Conservation (phyloP, 1,139 yeast genomes). For the Taphrina communis region DNA sequence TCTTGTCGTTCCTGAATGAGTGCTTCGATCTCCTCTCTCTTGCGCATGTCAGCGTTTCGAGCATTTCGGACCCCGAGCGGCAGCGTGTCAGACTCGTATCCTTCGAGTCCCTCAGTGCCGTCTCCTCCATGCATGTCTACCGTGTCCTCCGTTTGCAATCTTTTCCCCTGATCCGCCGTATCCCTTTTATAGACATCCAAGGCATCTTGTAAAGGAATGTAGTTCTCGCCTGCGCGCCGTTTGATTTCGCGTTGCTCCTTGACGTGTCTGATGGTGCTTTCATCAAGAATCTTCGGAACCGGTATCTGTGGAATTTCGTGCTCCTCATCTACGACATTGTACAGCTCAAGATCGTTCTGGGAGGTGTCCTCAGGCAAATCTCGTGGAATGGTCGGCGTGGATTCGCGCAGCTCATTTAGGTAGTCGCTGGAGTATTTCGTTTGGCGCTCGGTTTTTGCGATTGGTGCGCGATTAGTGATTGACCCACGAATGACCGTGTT, state of each 20-base stretch:
- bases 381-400: slow-evolving; percentile 20
- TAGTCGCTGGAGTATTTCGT: slow-evolving; percentile 21
- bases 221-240: slow-evolving; percentile 19
- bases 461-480: background rate
- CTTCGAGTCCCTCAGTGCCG: slow-evolving; percentile 17
- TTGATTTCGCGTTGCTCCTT: slow-evolving; percentile 15
- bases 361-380: too few species aligned
- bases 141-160: slow-evolving; percentile 18
- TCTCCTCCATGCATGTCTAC: slow-evolving; percentile 23
- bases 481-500: background rate
- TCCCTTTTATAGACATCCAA: background rate
- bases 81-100: slow-evolving; percentile 11
- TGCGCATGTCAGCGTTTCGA: background rate
- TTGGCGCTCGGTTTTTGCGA: background rate
- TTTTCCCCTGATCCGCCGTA: background rate
- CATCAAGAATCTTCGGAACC: background rate
- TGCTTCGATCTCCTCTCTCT: background rate
- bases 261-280: slow-evolving; percentile 12
- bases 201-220: slow-evolving; percentile 18
- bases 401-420: slow-evolving; percentile 7
- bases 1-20: slow-evolving; percentile 6
- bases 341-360: too few species aligned
- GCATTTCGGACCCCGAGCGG: background rate
- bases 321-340: background rate
- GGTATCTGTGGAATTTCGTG: background rate